A percentile compares a stretch with the other conserved stretches of the same genome.
Evolutionary conservation across 805 yeast genomes (phyloP).

Genomic region (Candida krabiensis): DNA sequence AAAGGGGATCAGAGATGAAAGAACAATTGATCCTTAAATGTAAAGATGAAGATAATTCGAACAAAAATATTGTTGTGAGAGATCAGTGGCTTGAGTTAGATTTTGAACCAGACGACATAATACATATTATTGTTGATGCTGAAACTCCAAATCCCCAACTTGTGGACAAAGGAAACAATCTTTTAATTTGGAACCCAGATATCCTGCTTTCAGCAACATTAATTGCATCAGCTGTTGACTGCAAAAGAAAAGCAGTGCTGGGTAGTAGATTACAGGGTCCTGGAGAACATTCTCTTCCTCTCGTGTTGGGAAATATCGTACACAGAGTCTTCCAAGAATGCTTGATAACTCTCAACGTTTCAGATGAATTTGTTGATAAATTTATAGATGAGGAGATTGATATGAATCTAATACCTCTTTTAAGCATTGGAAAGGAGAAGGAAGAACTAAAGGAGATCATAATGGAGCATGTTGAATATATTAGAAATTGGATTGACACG

Average conservation of each 20-base stretch:
- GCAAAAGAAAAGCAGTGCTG: constrained; percentile 71
- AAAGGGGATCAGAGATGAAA: constrained; percentile 29
- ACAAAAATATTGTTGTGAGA: constrained; percentile 50
- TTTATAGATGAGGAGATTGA: constrained; percentile 32
- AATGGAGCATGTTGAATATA: constrained; percentile 47
- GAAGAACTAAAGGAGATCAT: constrained; percentile 45
- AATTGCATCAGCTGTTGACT: constrained; percentile 71
- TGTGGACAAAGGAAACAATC: constrained; percentile 55
- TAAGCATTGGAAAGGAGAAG: constrained; percentile 51
- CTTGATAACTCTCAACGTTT: constrained; percentile 38
- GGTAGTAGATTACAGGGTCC: constrained; percentile 56
- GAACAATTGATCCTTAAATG: constrained; percentile 59
- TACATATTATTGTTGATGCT: constrained; percentile 55
- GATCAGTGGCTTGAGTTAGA: constrained; percentile 60
- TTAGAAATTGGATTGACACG: constrained; percentile 51
- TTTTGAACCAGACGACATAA: constrained; percentile 50
- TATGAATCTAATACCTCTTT: constrained; percentile 39
- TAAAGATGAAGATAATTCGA: constrained; percentile 33
- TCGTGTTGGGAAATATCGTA: constrained; percentile 78
- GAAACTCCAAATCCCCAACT: constrained; percentile 34
- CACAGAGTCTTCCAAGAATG: constrained; percentile 75
- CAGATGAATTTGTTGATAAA: constrained; percentile 37
- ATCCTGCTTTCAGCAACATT: constrained; percentile 76
- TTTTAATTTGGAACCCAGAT: constrained; percentile 86
- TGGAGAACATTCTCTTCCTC: constrained; percentile 61